Conservation (phyloP, 345 rosid genomes). For the Dipteronia sinensis region DNA sequence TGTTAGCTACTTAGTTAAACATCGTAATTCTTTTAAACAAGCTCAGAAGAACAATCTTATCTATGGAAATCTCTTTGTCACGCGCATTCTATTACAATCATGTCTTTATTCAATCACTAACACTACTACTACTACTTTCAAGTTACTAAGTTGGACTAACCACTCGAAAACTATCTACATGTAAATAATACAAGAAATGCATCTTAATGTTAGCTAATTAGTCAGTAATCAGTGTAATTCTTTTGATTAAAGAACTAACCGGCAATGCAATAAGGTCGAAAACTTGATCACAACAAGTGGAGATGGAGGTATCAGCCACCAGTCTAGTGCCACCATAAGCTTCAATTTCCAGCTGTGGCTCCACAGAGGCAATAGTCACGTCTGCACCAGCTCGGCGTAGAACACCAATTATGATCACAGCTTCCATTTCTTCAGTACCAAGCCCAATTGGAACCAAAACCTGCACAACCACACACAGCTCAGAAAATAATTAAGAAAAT, state of each 20-base stretch:
- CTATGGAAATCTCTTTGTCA: neutral
- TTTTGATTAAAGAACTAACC: slow-evolving; percentile 44
- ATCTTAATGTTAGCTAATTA: neutral
- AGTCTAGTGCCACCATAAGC: slow-evolving; percentile 71
- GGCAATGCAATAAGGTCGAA: slow-evolving; percentile 93
- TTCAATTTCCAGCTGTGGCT: slow-evolving; percentile 77
- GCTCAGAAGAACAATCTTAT: neutral
- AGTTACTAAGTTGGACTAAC: neutral
- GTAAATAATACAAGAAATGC: neutral
- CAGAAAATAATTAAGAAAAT: neutral
- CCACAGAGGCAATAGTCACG: slow-evolving; percentile 87
- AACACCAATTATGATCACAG: slow-evolving; percentile 73
- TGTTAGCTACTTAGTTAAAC: neutral
- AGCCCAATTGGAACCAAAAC: slow-evolving; percentile 84
- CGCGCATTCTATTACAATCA: neutral
- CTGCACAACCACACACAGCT: slow-evolving; percentile 39
- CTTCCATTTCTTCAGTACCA: slow-evolving; percentile 97
- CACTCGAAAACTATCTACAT: neutral
- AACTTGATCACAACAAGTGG: slow-evolving; percentile 57
- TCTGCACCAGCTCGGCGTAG: slow-evolving; percentile 91
- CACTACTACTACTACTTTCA: neutral
- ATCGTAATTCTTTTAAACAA: neutral
- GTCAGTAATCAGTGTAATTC: neutral
- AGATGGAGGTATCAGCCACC: slow-evolving; percentile 75
- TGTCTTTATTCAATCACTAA: neutral